Evolutionary conservation across 2,329 filamentous ascomycete genomes (phyloP).

Genomic region (Bipolaris zeicola): DNA sequence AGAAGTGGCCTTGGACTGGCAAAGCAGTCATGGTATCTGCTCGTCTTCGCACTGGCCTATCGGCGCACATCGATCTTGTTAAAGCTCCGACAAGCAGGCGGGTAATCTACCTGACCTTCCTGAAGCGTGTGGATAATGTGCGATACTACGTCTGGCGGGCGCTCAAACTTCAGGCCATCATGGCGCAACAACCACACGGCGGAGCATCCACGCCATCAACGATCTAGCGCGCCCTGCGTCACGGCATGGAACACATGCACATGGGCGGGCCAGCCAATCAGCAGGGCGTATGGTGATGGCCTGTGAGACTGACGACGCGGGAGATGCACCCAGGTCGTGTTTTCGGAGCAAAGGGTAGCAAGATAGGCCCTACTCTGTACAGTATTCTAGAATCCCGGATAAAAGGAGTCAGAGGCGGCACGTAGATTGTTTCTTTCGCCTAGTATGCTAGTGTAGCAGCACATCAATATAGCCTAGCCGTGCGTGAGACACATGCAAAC

Average conservation of each 20-base stretch:
- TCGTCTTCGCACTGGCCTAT: neutral
- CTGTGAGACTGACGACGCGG: neutral
- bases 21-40: neutral
- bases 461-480: neutral
- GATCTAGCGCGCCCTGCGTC: neutral
- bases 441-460: too few relatives aligned
- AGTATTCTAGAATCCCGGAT: neutral
- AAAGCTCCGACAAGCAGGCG: slow-evolving; percentile 2
- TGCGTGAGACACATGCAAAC: neutral
- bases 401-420: too few relatives aligned
- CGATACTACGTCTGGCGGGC: slow-evolving; percentile 1
- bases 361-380: neutral
- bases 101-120: slow-evolving; percentile 2
- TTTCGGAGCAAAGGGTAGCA: neutral
- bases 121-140: slow-evolving; percentile 7
- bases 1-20: neutral
- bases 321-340: too few relatives aligned
- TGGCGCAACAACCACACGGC: slow-evolving; percentile 4
- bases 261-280: neutral
- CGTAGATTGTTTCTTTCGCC: too few relatives aligned
- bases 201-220: neutral
- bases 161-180: slow-evolving; percentile 9
- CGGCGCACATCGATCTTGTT: neutral
- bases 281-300: neutral
- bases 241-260: neutral